Evolutionary conservation across 345 rosid genomes (phyloP), one percentile per base, ranked within the genome.

Genomic region (Anastatica hierochuntica): DNA sequence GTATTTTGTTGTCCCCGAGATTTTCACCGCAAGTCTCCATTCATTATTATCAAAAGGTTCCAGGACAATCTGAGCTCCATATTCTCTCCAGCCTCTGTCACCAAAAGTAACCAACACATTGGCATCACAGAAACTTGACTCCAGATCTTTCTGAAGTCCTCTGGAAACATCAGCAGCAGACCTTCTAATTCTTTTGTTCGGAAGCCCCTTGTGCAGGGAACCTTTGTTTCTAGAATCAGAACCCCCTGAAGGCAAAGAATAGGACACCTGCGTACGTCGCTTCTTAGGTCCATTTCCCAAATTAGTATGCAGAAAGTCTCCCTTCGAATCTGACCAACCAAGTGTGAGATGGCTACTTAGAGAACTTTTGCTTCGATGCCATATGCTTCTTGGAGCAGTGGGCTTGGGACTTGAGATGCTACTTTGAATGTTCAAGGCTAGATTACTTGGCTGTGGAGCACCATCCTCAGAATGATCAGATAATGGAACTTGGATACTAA

Each of bases 31-130:
- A 69, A 92, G 88, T 74, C 62, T 88, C 98, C 98, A 92, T 60
- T 88, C 98, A 74, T 77, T 87, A 44, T 74, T 85, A 45, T 80
- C 90, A 59, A 77, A 73, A 60, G 80, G 82, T 74, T 92, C 94
- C 14, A 92, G 60, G 12, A 71, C 65, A 60, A 92, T 67, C 70
- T 79, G 85, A 15, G 77, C 94, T 46, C 96, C 95, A 64, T 63
- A 64, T 66, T 79, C 97, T 63, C 98, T 83, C 94, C 96, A 85
- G 38, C 98, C 97, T 74, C 65, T 83, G 47, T 92, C 98, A 37
- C 90, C 78, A 54, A 56, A 60, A 6, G 84, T 85, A 21, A 88
- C 71, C 39, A 92, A 62, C 37, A 85, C 69, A 75, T 92, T 92
- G 57, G 74, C 94, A 65, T 79, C 79, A 67, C 97, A 88, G 7